A percentile compares a stretch with the other conserved stretches of the same genome.
phyloP scores from a whole-genome alignment of 2,329 filamentous ascomycete genomes.

The Aspergillus sp. region DNA sequence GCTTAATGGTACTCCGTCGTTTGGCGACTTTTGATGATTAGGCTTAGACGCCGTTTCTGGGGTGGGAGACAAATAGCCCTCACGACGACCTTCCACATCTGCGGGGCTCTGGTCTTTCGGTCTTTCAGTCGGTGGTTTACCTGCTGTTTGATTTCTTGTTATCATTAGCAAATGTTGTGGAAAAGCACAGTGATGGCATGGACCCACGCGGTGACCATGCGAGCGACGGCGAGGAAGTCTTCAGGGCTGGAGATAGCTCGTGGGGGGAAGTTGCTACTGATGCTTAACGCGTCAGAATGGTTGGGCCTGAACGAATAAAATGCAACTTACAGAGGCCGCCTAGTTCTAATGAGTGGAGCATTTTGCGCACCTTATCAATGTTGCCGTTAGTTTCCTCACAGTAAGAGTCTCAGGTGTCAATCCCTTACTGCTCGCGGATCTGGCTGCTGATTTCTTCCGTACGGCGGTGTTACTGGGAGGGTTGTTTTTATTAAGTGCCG shows the following conservation, averaged over 20 bases:
- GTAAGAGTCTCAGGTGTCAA: background rate
- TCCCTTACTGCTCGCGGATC: background rate
- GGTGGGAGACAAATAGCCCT: background rate
- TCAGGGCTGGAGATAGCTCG: slow-evolving; percentile 16
- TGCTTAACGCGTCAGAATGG: background rate
- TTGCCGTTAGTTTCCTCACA: slow-evolving; percentile 1
- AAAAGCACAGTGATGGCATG: background rate
- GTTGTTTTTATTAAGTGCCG: slow-evolving; percentile 22
- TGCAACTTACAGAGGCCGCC: slow-evolving; percentile 21
- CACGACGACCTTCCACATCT: background rate
- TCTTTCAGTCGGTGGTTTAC: background rate
- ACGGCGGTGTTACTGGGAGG: background rate
- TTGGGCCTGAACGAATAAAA: background rate
- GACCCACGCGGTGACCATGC: slow-evolving; percentile 8
- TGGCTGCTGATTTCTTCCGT: slow-evolving; percentile 1
- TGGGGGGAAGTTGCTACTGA: slow-evolving; percentile 9
- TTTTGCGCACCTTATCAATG: slow-evolving; percentile 6
- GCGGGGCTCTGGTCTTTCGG: background rate
- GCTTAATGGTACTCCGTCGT: background rate
- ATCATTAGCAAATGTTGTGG: slow-evolving; percentile 4
- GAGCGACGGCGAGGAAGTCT: slow-evolving; percentile 18
- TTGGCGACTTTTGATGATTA: background rate
- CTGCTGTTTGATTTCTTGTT: background rate
- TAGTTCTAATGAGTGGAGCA: slow-evolving; percentile 11
- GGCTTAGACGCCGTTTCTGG: background rate